Percentiles rank a stretch among this genome's conserved stretches.
Conservation (phyloP, 2,329 filamentous ascomycete genomes). For the Metarhizium humberi region DNA sequence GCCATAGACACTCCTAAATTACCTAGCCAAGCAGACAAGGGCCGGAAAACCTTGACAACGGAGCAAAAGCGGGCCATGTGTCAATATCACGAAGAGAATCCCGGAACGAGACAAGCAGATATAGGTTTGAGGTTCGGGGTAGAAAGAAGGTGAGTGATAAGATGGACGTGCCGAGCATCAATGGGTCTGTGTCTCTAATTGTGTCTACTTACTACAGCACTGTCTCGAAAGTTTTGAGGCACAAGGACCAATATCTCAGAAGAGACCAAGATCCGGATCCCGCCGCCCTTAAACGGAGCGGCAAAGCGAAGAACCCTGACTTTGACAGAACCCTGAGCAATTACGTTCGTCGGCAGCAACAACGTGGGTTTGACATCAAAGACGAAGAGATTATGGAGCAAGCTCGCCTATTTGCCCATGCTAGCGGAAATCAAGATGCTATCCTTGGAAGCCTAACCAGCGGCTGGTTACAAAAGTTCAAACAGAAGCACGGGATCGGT, state of each 20-base stretch:
- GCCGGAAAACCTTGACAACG: slow-evolving; percentile 81
- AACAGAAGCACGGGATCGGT: slow-evolving; percentile 66
- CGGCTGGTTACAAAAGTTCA: slow-evolving; percentile 90
- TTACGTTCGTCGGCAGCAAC: slow-evolving; percentile 76
- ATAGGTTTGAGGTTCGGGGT: slow-evolving; percentile 95
- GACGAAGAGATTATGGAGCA: slow-evolving; percentile 81
- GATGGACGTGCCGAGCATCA: neutral
- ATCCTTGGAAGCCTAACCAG: slow-evolving; percentile 62
- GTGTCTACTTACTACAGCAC: slow-evolving; percentile 52
- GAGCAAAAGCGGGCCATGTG: slow-evolving; percentile 90
- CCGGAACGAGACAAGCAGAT: slow-evolving; percentile 86
- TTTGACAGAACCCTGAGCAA: slow-evolving; percentile 85
- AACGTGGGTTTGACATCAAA: slow-evolving; percentile 62
- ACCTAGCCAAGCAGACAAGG: slow-evolving; percentile 43
- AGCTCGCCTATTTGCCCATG: slow-evolving; percentile 69
- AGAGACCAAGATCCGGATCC: slow-evolving; percentile 61
- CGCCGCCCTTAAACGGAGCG: slow-evolving; percentile 54
- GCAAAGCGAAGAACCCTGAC: slow-evolving; percentile 78
- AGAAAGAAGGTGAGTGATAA: slow-evolving; percentile 74
- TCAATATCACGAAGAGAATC: slow-evolving; percentile 83
- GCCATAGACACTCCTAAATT: slow-evolving; percentile 19
- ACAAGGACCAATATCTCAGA: slow-evolving; percentile 90
- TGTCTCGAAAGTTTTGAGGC: slow-evolving; percentile 92
- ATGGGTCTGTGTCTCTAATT: neutral
- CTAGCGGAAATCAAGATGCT: slow-evolving; percentile 57